Percentiles rank a stretch among this genome's conserved stretches.
These are phyloP conservation scores for Mortierella antarctica DNA, from an alignment of 192 early-diverging fungal species.

Conservation along the genomic window DNA sequence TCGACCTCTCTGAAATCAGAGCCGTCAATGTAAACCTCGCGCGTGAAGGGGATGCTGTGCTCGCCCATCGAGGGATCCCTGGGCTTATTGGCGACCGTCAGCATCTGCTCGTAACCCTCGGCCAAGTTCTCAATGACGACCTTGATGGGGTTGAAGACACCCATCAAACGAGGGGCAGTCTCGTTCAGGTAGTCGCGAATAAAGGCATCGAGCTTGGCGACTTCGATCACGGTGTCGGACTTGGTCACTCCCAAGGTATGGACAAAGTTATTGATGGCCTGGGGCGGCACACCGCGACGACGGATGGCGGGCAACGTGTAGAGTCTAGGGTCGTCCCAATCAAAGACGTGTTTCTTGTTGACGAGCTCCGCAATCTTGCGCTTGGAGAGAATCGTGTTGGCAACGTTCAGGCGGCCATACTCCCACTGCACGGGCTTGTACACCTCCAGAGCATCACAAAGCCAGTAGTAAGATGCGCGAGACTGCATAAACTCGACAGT, in stretches of 20 bases:
- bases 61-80: conserved; percentile 87
- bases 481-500: conserved; percentile 95
- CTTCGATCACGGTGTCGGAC: conserved; percentile 83
- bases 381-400: conserved; percentile 97
- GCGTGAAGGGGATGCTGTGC: conserved; percentile 90
- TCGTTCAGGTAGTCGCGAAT: conserved; percentile 95
- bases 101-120: conserved; percentile 80
- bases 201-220: conserved; percentile 91
- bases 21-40: conserved; percentile 93
- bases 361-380: conserved; percentile 95
- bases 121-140: conserved; percentile 92
- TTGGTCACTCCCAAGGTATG: conserved; percentile 93
- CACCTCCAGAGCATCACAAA: conserved; percentile 96
- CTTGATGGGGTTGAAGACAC: conserved; percentile 88
- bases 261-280: conserved; percentile 98
- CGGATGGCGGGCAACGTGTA: conserved; percentile 96
- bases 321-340: conserved; percentile 98
- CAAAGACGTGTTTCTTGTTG: conserved; percentile 77
- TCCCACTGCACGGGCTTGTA: conserved; percentile 99
- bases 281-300: conserved; percentile 96
- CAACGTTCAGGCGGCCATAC: conserved; percentile 93
- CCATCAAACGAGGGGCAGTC: conserved; percentile 93
- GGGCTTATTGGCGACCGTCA: conserved; percentile 91
- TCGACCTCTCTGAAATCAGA: conserved; percentile 95
- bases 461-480: conserved; percentile 99